Conservation (phyloP, 2,329 filamentous ascomycete species). For the Sarocladium brachiariae region DNA sequence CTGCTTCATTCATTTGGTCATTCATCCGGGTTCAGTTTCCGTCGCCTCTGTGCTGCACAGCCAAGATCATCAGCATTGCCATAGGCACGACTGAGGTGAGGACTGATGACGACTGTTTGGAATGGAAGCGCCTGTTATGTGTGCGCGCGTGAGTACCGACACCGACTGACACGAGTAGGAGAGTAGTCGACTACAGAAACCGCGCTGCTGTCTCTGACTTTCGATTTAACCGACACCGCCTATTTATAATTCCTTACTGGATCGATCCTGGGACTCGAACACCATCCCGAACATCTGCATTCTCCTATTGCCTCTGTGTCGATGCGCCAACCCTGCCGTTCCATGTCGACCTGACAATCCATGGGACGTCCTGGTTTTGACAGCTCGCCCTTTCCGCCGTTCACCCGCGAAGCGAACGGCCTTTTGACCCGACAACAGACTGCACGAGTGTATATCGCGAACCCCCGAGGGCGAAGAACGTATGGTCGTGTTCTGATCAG, state of each 20-base stretch:
- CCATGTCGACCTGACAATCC: conserved; percentile 1
- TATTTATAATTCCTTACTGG: not conserved
- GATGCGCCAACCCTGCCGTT: not conserved
- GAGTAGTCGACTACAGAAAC: not conserved
- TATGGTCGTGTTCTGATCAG: not conserved
- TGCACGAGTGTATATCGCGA: not conserved
- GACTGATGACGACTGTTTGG: not conserved
- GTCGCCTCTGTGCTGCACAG: no score
- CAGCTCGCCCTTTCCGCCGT: not conserved
- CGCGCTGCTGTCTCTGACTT: not conserved
- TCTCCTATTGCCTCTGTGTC: not conserved
- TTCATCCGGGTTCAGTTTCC: no score
- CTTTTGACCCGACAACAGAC: not conserved
- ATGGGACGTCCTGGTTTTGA: conserved; percentile 2
- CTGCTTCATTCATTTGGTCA: not conserved
- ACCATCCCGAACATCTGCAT: not conserved
- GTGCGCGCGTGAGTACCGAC: not conserved
- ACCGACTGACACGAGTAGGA: not conserved
- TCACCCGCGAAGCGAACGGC: not conserved
- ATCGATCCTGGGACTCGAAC: not conserved
- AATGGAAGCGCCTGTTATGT: not conserved
- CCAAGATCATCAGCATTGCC: not conserved
- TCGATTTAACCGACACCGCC: not conserved
- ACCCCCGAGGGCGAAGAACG: not conserved
- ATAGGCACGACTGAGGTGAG: not conserved